These are phyloP conservation scores for Camellia japonica DNA, from an alignment of 148 eudicot species.

Conservation along the genomic window DNA sequence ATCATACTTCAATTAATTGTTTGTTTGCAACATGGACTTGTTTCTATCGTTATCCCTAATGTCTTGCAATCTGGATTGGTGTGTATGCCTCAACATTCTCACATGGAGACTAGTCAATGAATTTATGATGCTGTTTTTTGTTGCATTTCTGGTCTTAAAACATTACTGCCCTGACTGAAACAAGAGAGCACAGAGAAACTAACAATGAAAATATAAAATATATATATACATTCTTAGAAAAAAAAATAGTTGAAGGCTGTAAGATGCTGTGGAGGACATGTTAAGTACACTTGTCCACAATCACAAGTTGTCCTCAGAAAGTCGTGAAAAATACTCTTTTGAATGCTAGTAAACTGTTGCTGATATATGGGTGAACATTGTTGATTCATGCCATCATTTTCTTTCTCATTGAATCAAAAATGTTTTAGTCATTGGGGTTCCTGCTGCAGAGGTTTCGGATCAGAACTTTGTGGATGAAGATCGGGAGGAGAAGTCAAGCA, in stretches of 20 bases:
- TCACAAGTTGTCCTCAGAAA: background rate
- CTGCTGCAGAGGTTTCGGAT: constrained; percentile 32
- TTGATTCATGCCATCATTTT: background rate
- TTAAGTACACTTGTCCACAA: background rate
- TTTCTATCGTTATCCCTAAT: background rate
- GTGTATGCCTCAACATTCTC: background rate
- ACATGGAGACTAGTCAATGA: background rate
- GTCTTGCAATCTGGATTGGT: background rate
- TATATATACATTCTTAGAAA: background rate
- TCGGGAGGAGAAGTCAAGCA: constrained; percentile 2
- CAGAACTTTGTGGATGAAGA: constrained; percentile 36
- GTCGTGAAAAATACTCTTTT: background rate
- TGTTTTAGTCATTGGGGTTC: background rate
- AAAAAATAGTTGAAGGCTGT: background rate
- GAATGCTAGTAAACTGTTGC: background rate
- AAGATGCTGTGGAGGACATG: background rate
- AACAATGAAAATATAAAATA: background rate
- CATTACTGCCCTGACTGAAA: background rate
- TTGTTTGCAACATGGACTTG: background rate
- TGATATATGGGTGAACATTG: background rate
- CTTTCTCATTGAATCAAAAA: background rate
- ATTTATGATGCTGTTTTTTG: background rate
- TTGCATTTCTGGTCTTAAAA: background rate
- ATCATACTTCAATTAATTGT: background rate
- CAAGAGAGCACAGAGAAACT: background rate